These are phyloP conservation scores for Nemania serpens DNA, from an alignment of 2,329 filamentous ascomycete genomes.

Conservation along the genomic window DNA sequence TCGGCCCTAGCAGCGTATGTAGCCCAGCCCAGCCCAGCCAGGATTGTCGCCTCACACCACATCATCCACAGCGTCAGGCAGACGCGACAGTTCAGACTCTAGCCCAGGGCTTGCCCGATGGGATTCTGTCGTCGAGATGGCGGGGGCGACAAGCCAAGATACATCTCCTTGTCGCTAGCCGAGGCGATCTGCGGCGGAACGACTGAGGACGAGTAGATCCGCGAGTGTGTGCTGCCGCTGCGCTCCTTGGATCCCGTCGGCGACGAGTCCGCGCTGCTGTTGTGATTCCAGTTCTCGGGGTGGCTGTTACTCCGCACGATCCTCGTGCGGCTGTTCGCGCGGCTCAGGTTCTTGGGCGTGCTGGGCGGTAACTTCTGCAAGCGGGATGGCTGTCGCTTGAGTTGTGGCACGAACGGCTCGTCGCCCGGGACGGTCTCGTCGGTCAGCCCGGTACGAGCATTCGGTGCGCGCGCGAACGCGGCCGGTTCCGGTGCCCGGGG, in stretches of 20 bases:
- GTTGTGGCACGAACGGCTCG: slow-evolving; percentile 59
- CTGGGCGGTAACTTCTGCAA: slow-evolving; percentile 54
- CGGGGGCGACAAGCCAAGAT: slow-evolving; percentile 55
- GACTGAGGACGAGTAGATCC: slow-evolving; percentile 51
- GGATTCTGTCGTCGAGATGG: slow-evolving; percentile 50
- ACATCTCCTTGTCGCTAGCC: slow-evolving; percentile 48
- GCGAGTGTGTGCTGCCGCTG: slow-evolving; percentile 39
- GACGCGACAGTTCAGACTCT: slow-evolving; percentile 2
- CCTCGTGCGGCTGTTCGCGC: slow-evolving; percentile 44
- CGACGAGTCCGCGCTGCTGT: slow-evolving; percentile 42
- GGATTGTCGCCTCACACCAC: not conserved
- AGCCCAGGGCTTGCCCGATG: slow-evolving; percentile 62
- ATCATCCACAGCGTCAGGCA: not conserved
- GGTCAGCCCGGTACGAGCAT: slow-evolving; percentile 65
- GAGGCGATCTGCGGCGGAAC: slow-evolving; percentile 51
- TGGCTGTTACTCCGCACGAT: slow-evolving; percentile 54
- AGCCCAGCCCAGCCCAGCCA: slow-evolving; percentile 12
- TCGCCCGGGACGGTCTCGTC: slow-evolving; percentile 65
- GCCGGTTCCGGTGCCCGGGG: slow-evolving; percentile 51
- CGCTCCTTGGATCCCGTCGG: slow-evolving; percentile 40
- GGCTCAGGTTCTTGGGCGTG: slow-evolving; percentile 30
- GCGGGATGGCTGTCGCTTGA: slow-evolving; percentile 58
- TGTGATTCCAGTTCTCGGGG: slow-evolving; percentile 48
- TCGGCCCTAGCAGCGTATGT: no score
- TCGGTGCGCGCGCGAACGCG: slow-evolving; percentile 63